Base-by-base conservation (phyloP, 2,329 filamentous ascomycete species). In the Nemania diffusa region DNA sequence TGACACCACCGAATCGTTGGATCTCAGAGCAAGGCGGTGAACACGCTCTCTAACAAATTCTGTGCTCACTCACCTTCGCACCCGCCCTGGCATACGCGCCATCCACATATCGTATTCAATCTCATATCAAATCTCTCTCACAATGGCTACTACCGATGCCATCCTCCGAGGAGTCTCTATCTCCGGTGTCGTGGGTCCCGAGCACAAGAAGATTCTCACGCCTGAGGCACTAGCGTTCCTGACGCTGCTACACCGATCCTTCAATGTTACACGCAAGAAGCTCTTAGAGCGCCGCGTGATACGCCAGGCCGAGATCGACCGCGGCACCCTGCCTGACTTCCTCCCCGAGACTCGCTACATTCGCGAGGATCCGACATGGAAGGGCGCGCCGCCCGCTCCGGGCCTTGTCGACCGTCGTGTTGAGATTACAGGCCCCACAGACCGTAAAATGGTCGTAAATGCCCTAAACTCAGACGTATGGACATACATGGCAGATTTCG, bases 401-500 rank as follows among this genome's bases (percentile, higher is more conserved):
- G 96, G 96, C 65, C 87, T 98, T 63, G 90, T 97, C 51, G 96
- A 99, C 84, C 91, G 96, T 72, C 90, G 96, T 69, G 92, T 97
- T 34, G 96, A 99, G 85, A 99, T 98, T 77, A 99, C 96, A 5
- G 96, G 96, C 8, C 96, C 96, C 0, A 97, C 94, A 6, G 96
- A 98, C 82, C 88, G 96, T 73, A 99, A 98, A 88, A 99, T 99
- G 96, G 94, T 98, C 55, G 93, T 98, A 70, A 99, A 99, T 80
- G 96, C 96, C 9, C 79, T 98, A 79, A 99, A 98, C 81, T 91
- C 95, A 52, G 88, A 98, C 77, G 96, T 98, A 26, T 98, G 92
- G 91, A 98, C 95, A 64, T 99, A 98, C 78, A 99, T 99, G 96
- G 96, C 96, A 55, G 96, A 99, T 82, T 97, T 99, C 73, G 96